Evolutionary conservation across 2,329 filamentous ascomycete species (phyloP), one percentile per base, ranked within the genome.

Genomic region (Neodidymelliopsis sp.): DNA sequence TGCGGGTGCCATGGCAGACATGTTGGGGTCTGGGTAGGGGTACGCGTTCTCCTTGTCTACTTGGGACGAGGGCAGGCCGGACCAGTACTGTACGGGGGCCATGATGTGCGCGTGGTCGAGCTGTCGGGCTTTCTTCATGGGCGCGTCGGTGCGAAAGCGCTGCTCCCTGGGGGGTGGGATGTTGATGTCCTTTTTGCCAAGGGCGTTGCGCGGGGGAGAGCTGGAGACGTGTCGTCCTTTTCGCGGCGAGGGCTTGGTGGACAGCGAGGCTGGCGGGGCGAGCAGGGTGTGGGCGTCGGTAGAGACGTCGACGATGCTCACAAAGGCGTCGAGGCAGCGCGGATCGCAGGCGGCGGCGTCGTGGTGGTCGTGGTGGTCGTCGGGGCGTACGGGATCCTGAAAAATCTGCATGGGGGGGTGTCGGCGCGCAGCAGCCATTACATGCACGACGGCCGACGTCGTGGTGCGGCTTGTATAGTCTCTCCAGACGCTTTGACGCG

Each of bases 231-330:
- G 77, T 45, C 74, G 72, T 24, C 80, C 74, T 75, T 94, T 95
- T 64, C 81, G 82, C 9, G 89, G 90, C 44, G 90, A 95, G 49
- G 80, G 81, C 65, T 78, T 81, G 36, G 20, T 42, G 25, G 22
- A 19, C 51, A 79, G 72, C 52, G 70, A 65, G 43, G 77, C 72
- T 16, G 82, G 76, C 18, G 88, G 87, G 60, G 88, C 85, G 62
- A 93, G 80, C 46, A 86, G 75, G 61, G 87, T 80, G 72, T 89
- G 89, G 54, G 80, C 77, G 74, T 81, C 82, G 60, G 80, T 70
- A 18, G 76, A 75, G 62, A 75, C 72, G 71, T 77, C 74, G 59
- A 68, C 70, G 44, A 77, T 66, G 28, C 75, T 74, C 16, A 68
- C 63, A 43, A 76, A 70, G 38, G 75, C 65, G 59, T 75, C 73